These are phyloP conservation scores for Stellera chamaejasme DNA, from an alignment of 345 rosid genomes.

Conservation along the genomic window DNA sequence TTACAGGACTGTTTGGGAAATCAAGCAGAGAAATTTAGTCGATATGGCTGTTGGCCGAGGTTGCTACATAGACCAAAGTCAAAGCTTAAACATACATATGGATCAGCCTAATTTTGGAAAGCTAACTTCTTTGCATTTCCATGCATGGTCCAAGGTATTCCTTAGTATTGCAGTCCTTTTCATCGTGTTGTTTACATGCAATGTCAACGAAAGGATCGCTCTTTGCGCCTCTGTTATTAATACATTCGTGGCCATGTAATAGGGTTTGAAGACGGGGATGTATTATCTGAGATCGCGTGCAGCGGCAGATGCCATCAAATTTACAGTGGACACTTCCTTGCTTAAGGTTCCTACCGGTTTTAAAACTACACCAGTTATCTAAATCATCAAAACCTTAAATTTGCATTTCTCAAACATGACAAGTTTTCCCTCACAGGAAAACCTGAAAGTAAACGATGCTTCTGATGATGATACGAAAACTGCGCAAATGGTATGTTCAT, in stretches of 20 bases:
- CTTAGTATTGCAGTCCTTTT: no score
- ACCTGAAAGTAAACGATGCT: conserved; percentile 20
- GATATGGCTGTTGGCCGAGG: conserved; percentile 70
- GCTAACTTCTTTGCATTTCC: conserved; percentile 74
- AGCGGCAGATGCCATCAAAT: conserved; percentile 87
- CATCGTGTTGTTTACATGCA: no score
- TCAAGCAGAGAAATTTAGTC: conserved; percentile 44
- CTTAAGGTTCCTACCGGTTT: no score
- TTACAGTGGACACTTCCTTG: no score
- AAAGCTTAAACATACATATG: conserved; percentile 92
- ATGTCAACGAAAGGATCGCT: no score
- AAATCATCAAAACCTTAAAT: background rate
- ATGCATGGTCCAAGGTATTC: conserved; percentile 79
- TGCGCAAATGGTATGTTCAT: conserved; percentile 84
- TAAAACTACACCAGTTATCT: conserved; percentile 21
- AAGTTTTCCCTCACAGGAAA: conserved; percentile 25
- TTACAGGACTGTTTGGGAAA: conserved; percentile 94
- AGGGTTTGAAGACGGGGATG: conserved; percentile 97
- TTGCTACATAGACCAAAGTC: conserved; percentile 91
- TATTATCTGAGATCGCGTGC: conserved; percentile 84
- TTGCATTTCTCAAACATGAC: background rate
- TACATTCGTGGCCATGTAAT: background rate
- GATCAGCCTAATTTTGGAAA: conserved; percentile 79
- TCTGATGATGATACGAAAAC: conserved; percentile 46
- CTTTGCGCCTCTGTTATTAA: no score